A percentile compares a stretch with the other conserved stretches of the same genome.
Conservation (phyloP, 345 rosid genomes). For the Sisymbrium altissimum region DNA sequence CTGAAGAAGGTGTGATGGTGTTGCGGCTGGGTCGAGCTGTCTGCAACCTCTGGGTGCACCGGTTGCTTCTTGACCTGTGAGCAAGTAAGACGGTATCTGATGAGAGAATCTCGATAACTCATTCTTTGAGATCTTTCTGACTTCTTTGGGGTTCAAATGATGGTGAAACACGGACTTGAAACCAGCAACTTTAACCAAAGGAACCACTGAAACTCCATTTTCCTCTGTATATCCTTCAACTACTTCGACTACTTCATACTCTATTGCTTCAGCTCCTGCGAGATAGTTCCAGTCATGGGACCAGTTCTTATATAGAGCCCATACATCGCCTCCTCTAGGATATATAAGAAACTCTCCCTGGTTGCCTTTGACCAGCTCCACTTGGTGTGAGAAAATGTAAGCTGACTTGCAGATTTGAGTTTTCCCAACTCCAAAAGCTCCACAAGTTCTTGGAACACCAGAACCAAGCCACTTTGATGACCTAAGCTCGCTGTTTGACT, state of each 20-base stretch:
- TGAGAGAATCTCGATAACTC: constrained; percentile 73
- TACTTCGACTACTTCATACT: constrained; percentile 71
- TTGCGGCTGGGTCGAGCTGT: constrained; percentile 75
- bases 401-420: constrained; percentile 41
- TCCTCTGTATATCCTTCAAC: constrained; percentile 60
- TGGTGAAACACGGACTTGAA: constrained; percentile 56
- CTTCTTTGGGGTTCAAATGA: constrained; percentile 45
- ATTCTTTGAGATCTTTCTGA: constrained; percentile 45
- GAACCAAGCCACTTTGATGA: constrained; percentile 62
- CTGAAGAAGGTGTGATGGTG: constrained; percentile 53
- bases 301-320: constrained; percentile 75
- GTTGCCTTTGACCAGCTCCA: constrained; percentile 40
- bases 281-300: constrained; percentile 60
- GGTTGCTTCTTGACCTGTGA: constrained; percentile 57
- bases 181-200: constrained; percentile 63
- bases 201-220: constrained; percentile 51
- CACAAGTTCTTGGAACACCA: constrained; percentile 62
- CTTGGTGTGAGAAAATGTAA: constrained; percentile 64
- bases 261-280: constrained; percentile 39
- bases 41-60: constrained; percentile 60
- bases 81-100: constrained; percentile 58
- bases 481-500: constrained; percentile 44
- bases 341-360: constrained; percentile 46
- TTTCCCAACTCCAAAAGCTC: constrained; percentile 51
- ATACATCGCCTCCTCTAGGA: constrained; percentile 63